phyloP scores from a whole-genome alignment of 345 rosid genomes.

The Euphorbia peplus region DNA sequence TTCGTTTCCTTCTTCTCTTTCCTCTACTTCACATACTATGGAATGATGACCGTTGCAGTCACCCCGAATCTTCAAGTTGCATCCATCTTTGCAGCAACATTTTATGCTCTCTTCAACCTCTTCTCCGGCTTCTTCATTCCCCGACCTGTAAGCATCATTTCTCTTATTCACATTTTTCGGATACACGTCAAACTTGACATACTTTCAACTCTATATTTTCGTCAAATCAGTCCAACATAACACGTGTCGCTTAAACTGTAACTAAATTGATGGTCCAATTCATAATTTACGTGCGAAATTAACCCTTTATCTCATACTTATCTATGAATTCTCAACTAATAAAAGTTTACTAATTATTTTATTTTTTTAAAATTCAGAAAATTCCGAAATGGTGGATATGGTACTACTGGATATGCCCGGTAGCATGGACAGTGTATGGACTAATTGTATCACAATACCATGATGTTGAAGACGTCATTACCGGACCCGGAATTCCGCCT shows the following conservation, averaged over 20 bases:
- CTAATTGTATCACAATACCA: conserved; percentile 24
- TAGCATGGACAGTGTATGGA: conserved; percentile 36
- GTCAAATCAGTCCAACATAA: no score
- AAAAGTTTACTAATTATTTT: no score
- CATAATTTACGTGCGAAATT: background rate
- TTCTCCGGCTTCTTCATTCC: conserved; percentile 36
- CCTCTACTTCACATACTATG: conserved; percentile 30
- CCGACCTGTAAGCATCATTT: conserved; percentile 20
- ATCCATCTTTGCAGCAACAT: conserved; percentile 28
- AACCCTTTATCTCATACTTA: no score
- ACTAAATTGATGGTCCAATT: no score
- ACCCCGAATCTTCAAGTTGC: conserved; percentile 35
- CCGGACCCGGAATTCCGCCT: background rate
- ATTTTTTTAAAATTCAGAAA: conserved; percentile 1
- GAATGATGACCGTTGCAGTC: conserved; percentile 34
- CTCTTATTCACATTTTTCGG: no score
- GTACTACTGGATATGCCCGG: conserved; percentile 32
- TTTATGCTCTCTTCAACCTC: conserved; percentile 26
- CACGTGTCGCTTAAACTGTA: no score
- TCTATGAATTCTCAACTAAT: no score
- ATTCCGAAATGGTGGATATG: conserved; percentile 41
- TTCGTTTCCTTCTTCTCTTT: conserved; percentile 23
- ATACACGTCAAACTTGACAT: no score
- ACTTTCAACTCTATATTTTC: background rate
- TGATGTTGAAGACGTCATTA: conserved; percentile 13